Base-by-base conservation (phyloP, 2,329 filamentous ascomycete genomes). In the Cryoendolithus antarcticus region DNA sequence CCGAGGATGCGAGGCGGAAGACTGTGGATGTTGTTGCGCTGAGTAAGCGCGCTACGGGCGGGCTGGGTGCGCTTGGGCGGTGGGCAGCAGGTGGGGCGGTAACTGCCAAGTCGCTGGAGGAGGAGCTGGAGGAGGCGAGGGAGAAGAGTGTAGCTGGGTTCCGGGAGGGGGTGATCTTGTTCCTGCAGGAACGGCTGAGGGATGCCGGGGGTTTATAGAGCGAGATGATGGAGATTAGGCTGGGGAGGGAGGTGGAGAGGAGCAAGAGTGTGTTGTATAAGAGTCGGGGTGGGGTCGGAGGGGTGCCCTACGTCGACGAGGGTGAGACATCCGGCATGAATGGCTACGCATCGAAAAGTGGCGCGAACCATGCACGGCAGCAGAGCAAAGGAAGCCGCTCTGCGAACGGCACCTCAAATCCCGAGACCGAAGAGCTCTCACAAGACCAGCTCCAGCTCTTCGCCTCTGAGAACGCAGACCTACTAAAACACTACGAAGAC, bases 401-500 rank as follows among this genome's bases (percentile, higher is more conserved):
- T 27, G 24, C 7, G 24, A 27, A 27, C 7, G 24, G 24, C 24
- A 27, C 24, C 3, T 30, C 30, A 9, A 30, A 40, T 9, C 19
- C 37, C 37, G 28, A 39, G 40, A 34, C 35, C n/a, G 32, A 34
- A 58, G 5, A 78, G 45, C 66, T 95, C 44, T 85, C 82, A 11
- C 71, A 78, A 13, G 86, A 95, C 56, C 89, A 96, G 61, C 67
- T 91, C 38, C 89, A 95, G 59, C 74, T 94, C 57, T 96, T 98
- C 64, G 88, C 89, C 50, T 75, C 86, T 62, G 88, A 93, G 56
- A 95, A 96, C 57, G 80, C 86, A 60, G 80, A 85, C 47, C 86
- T 98, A 79, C 71, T 96, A 51, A 83, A 82, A 60, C 84, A 94
- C 62, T 94, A 93, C 61, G 86, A 95, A 61, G 86, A 82, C 63